Percentiles rank a stretch among this genome's conserved stretches.
Evolutionary conservation across 768 basidiomycete species (phyloP).

Genomic region (Asterophora lycoperdoides): DNA sequence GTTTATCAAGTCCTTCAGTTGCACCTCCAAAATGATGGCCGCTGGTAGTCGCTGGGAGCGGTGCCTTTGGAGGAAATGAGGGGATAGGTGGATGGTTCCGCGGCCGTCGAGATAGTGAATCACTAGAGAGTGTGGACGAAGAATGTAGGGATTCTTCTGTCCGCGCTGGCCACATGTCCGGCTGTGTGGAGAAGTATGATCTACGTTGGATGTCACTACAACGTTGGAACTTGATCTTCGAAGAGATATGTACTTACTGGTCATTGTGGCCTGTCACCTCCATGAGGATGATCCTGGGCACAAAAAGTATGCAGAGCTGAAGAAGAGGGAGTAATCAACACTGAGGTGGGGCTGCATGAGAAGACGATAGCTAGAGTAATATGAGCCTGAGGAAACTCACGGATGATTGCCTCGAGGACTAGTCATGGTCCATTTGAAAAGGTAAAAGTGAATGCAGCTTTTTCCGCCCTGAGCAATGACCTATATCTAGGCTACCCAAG

Average conservation of each 20-base stretch:
- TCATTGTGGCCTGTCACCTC: background rate
- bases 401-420: slow-evolving; percentile 10
- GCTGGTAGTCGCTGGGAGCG: background rate
- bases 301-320: background rate
- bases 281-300: background rate
- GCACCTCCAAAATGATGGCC: background rate
- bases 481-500: background rate
- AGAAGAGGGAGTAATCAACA: background rate
- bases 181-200: slow-evolving; percentile 9
- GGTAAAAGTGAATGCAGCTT: background rate
- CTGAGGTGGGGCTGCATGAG: background rate
- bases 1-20: background rate
- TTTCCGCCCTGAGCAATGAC: background rate
- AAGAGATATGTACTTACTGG: slow-evolving; percentile 3
- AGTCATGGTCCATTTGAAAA: slow-evolving; percentile 9
- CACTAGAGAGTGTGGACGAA: background rate
- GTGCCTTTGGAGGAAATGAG: slow-evolving; percentile 3
- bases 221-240: background rate
- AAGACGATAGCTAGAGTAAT: background rate
- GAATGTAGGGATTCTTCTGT: background rate
- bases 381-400: background rate
- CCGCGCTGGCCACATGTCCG: slow-evolving; percentile 5
- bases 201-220: background rate
- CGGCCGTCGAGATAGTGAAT: background rate
- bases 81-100: slow-evolving; percentile 9